A percentile compares a stretch with the other conserved stretches of the same genome.
Evolutionary conservation across 257 asterid genomes (phyloP).

Genomic region (Henckelia pumila): DNA sequence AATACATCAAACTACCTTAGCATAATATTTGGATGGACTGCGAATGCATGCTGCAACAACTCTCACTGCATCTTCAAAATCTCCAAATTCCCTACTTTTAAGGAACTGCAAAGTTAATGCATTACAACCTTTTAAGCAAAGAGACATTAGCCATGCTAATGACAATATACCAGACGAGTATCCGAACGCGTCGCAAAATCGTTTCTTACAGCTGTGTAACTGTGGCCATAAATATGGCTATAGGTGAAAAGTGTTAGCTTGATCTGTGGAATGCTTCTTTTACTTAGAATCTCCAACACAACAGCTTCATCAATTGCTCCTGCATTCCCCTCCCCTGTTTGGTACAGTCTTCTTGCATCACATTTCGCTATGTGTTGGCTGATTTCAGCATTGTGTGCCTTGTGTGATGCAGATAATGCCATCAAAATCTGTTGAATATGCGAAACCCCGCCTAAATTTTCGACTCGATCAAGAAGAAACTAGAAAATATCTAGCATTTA

Average conservation of each 20-base stretch:
- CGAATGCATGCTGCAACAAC: slow-evolving; percentile 52
- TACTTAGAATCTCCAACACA: slow-evolving; percentile 62
- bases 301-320: slow-evolving; percentile 63
- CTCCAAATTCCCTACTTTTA: slow-evolving; percentile 41
- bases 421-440: slow-evolving; percentile 42
- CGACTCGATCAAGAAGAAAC: neutral
- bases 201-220: slow-evolving; percentile 47
- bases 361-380: slow-evolving; percentile 75
- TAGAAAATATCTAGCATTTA: too few species aligned
- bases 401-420: slow-evolving; percentile 76
- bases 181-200: neutral
- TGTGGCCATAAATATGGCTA: slow-evolving; percentile 66
- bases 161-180: neutral
- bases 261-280: slow-evolving; percentile 70
- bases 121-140: neutral
- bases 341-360: slow-evolving; percentile 62
- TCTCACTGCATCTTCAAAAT: slow-evolving; percentile 57
- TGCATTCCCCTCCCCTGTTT: slow-evolving; percentile 62
- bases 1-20: slow-evolving; percentile 43
- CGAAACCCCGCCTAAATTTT: neutral
- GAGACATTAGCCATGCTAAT: neutral
- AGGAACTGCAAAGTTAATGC: slow-evolving; percentile 42
- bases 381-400: slow-evolving; percentile 54
- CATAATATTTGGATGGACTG: slow-evolving; percentile 56
- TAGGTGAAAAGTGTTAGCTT: slow-evolving; percentile 52